These are phyloP conservation scores for Salvia splendens DNA, from an alignment of 257 asterid species.

Conservation along the genomic window DNA sequence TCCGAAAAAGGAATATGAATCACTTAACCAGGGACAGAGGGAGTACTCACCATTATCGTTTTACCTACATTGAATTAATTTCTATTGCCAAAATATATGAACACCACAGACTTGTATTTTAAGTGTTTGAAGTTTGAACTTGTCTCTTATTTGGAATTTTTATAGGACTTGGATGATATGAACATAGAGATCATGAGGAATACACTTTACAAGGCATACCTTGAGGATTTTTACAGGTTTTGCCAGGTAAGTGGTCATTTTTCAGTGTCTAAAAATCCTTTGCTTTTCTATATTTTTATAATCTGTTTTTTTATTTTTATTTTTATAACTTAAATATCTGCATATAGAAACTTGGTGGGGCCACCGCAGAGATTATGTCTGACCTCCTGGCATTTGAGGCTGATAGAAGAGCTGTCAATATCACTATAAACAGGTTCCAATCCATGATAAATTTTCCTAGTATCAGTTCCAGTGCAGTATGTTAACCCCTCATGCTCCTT, in stretches of 20 bases:
- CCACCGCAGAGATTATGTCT: slow-evolving; percentile 92
- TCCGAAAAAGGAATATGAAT: background rate
- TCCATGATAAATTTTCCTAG: slow-evolving; percentile 8
- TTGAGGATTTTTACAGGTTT: slow-evolving; percentile 84
- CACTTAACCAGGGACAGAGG: no score
- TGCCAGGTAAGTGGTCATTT: slow-evolving; percentile 57
- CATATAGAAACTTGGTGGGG: slow-evolving; percentile 84
- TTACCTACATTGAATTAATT: background rate
- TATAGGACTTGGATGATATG: slow-evolving; percentile 94
- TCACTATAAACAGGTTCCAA: slow-evolving; percentile 75
- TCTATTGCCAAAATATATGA: slow-evolving; percentile 19
- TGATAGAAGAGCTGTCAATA: slow-evolving; percentile 94
- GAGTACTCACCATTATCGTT: slow-evolving; percentile 1
- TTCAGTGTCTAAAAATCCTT: slow-evolving; percentile 18
- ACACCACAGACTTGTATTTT: slow-evolving; percentile 5
- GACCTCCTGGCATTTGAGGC: slow-evolving; percentile 92
- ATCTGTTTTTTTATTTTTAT: slow-evolving; percentile 17
- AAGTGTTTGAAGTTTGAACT: slow-evolving; percentile 5
- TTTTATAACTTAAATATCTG: slow-evolving; percentile 29
- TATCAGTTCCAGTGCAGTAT: background rate
- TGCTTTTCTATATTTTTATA: slow-evolving; percentile 11
- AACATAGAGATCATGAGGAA: slow-evolving; percentile 95
- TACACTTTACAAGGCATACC: slow-evolving; percentile 92
- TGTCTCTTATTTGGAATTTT: slow-evolving; percentile 24
- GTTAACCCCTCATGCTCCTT: slow-evolving; percentile 20